Conservation (phyloP, 257 asterid genomes). For the Hygrophila difformis region DNA sequence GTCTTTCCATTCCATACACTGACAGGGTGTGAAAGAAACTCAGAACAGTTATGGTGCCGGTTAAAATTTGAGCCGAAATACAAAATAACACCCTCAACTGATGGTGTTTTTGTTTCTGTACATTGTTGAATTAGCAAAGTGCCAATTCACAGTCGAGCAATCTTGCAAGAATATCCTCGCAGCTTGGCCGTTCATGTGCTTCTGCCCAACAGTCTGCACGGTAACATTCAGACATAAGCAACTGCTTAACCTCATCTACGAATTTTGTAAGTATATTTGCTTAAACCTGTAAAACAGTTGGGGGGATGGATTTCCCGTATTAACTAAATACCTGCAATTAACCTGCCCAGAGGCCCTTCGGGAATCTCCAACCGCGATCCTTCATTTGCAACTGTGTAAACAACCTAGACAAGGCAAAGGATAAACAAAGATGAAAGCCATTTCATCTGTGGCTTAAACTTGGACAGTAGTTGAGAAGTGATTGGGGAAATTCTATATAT, state of each 20-base stretch:
- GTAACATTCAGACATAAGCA: background rate
- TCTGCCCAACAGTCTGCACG: constrained; percentile 82
- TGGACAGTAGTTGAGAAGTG: background rate
- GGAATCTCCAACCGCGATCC: constrained; percentile 82
- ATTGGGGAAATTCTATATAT: background rate
- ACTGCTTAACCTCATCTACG: background rate
- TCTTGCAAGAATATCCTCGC: constrained; percentile 68
- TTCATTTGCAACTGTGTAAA: constrained; percentile 52
- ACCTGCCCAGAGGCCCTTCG: constrained; percentile 74
- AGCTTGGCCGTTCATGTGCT: constrained; percentile 67
- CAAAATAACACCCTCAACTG: too few species aligned
- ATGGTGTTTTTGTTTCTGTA: too few species aligned
- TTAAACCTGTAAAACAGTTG: background rate
- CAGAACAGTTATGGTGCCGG: too few species aligned
- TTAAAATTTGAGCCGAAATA: too few species aligned
- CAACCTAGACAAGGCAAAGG: constrained; percentile 46
- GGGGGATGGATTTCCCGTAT: background rate
- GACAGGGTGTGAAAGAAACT: too few species aligned
- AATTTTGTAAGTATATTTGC: too few species aligned
- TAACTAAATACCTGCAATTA: constrained; percentile 52
- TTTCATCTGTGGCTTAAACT: background rate
- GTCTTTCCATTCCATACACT: too few species aligned
- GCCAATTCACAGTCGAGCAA: constrained; percentile 71
- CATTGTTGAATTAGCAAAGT: constrained; percentile 57
- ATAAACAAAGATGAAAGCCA: constrained; percentile 15